Evolutionary conservation across 179 eudicot genomes (phyloP), one percentile per base, ranked within the genome.

Genomic region (Camellia oleifera): DNA sequence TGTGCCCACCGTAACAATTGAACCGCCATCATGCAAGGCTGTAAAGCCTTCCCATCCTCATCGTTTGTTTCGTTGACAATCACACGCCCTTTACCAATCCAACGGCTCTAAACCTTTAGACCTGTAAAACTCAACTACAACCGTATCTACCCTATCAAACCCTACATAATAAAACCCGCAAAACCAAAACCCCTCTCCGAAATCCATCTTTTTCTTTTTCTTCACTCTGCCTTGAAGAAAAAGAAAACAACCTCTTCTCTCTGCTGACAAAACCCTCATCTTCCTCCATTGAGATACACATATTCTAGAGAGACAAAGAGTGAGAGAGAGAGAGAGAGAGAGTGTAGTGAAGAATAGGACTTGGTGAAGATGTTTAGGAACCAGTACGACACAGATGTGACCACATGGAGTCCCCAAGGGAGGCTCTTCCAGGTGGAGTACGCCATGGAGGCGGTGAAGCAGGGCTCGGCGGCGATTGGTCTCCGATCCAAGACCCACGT

Each of bases 391-490:
- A 82, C 85, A 4, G 85, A 82, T 20, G 85, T 82, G 10, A 82
- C 85, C 8, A 82, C 85, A 40, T 82, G 92, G 92, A 85, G 90
- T 10, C 98, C 98, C n/a, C 93, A 92, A 9, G 99, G 98, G 18
- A 83, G 99, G 1, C 82, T 96, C 0, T 96, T 96, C 85, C 99
- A 96, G 76, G 97, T 96, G 2, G 99, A 96, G 74, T 96, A 94
- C 89, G 98, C 98, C 15, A 96, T 96, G 99, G 99, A 96, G 80
- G 98, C 99, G 2, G 99, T 96, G 65, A 94, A 96, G 82, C 99
- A 96, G 77, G 99, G 99, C 3, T 92, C 99, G 6, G 99, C 98
- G 0, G 97, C 99, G 0, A 89, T 97, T 9, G 99, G 98, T 0
- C 91, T 97, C 79, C 89, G 99, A 89, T 96, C 98, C 64, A 94